phyloP scores from a whole-genome alignment of 1,284 basidiomycete genomes.

The Cutaneotrichosporon cutaneum region DNA sequence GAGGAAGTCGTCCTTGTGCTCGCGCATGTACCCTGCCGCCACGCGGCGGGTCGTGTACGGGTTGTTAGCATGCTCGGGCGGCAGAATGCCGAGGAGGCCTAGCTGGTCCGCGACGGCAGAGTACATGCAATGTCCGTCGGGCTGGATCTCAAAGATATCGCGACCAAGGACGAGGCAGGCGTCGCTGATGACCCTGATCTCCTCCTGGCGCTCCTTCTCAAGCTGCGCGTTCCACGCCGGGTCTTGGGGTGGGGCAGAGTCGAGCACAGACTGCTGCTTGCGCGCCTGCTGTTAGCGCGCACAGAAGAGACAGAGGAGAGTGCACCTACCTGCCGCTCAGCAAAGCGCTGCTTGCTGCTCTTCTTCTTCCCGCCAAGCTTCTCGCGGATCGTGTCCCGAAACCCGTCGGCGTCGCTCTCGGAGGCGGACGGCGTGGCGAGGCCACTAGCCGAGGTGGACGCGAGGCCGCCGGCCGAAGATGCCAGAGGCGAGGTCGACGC shows the following conservation, averaged over 20 bases:
- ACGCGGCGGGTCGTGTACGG: slow-evolving; percentile 60
- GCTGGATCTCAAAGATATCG: slow-evolving; percentile 77
- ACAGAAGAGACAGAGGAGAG: not conserved
- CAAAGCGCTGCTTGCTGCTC: slow-evolving; percentile 66
- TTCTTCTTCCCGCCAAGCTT: slow-evolving; percentile 56
- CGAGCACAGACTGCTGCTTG: slow-evolving; percentile 69
- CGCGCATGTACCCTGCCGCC: slow-evolving; percentile 78
- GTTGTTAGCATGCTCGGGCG: slow-evolving; percentile 34
- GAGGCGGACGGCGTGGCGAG: not conserved
- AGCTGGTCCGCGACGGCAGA: slow-evolving; percentile 84
- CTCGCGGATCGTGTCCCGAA: not conserved
- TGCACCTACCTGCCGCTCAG: slow-evolving; percentile 69
- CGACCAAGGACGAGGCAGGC: slow-evolving; percentile 68
- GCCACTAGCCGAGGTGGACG: not conserved
- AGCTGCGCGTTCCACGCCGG: slow-evolving; percentile 65
- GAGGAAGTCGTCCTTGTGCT: slow-evolving; percentile 85
- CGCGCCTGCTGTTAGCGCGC: slow-evolving; percentile 60
- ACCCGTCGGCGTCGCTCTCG: not conserved
- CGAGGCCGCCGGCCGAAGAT: too few species aligned
- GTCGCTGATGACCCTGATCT: slow-evolving; percentile 66
- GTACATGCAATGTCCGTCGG: slow-evolving; percentile 94
- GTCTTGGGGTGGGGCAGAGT: slow-evolving; percentile 62
- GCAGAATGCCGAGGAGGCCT: slow-evolving; percentile 43
- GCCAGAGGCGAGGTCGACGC: not conserved
- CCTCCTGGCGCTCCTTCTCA: slow-evolving; percentile 67